Base-by-base conservation (phyloP, 2,329 filamentous ascomycete genomes). In the Chaetomiaceae sp. region DNA sequence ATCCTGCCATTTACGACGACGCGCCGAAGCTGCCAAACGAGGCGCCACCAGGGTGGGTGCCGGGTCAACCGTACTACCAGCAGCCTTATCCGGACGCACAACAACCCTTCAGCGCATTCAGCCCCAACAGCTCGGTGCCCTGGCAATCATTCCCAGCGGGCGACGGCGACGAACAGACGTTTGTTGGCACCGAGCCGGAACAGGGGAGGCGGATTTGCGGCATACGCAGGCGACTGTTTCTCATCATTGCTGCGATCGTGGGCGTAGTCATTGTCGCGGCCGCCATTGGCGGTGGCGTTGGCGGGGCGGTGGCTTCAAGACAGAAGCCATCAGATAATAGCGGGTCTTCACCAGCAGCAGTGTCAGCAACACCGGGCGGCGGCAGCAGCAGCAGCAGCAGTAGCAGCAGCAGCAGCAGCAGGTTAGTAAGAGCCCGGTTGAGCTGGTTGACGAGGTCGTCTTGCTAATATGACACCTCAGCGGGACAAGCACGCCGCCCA, bases 281-380 rank as follows among this genome's bases (percentile, higher is more conserved):
- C 1, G 51, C 51, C 9, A 45, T 61, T 7, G 60, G 56, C 1
- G 59, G 56, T 8, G 56, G 56, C 11, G 54, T 61, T 0, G 60
- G 53, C 3, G 57, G 52, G 6, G 47, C 53, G 0, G 46, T 50
- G 27, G 48, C 37, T 11, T 32, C 51, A 9, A 43, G 41, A 32
- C 29, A 11, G 15, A 34, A 20, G 19, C 18, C 20, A 35, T 35
- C 38, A 6, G 34, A 42, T 3, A 17, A 19, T 8, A 19, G 37
- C 24, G 36, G 6, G 15, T 6, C 26, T 5, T 24, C 35, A 27
- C 36, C 38, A 32, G 47, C 49, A 15, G 19, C 40, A 15, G 20
- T 40, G 6, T 14, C 33, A 8, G 15, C 45, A 9, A 24, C 8
- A 6, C 15, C 43, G 4, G 7, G 9, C 2, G 27, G 14, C 18